Evolutionary conservation across 73 alveolate genomes (phyloP).

Genomic region (Blepharisma stoltei): DNA sequence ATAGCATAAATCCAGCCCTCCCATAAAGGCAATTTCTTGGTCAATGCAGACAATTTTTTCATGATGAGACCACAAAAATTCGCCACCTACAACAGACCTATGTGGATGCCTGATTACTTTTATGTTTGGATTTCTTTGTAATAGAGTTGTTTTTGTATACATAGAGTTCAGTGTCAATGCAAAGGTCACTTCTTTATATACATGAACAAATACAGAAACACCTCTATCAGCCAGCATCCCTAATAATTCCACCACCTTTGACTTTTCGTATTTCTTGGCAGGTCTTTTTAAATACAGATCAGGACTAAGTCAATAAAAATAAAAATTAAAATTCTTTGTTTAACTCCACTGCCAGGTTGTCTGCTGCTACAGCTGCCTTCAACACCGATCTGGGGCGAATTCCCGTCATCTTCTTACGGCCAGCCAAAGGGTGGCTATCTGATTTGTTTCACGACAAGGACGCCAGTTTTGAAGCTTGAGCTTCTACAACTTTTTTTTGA

Average conservation of each 20-base stretch:
- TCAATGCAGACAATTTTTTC: constrained; percentile 91
- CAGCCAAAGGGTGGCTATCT: no score
- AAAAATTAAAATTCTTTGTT: no score
- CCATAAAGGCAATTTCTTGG: constrained; percentile 83
- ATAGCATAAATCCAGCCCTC: constrained; percentile 94
- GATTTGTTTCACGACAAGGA: no score
- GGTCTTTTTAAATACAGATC: constrained; percentile 85
- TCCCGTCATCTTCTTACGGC: no score
- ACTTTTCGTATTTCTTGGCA: background rate
- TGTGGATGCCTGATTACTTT: constrained; percentile 84
- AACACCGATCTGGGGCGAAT: no score
- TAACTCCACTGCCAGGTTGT: no score
- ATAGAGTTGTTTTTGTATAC: constrained; percentile 64
- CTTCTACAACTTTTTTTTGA: no score
- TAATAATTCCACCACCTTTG: background rate
- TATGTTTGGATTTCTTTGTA: constrained; percentile 73
- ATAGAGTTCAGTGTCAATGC: constrained; percentile 74
- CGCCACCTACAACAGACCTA: constrained; percentile 45
- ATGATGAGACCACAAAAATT: constrained; percentile 92
- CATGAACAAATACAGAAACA: constrained; percentile 69
- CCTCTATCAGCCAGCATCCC: constrained; percentile 78
- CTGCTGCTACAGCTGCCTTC: no score
- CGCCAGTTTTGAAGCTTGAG: no score
- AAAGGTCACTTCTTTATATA: constrained; percentile 70
- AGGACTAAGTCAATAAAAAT: no score